Conservation (phyloP, 331 rosid genomes). For the Acacia pycnantha region DNA sequence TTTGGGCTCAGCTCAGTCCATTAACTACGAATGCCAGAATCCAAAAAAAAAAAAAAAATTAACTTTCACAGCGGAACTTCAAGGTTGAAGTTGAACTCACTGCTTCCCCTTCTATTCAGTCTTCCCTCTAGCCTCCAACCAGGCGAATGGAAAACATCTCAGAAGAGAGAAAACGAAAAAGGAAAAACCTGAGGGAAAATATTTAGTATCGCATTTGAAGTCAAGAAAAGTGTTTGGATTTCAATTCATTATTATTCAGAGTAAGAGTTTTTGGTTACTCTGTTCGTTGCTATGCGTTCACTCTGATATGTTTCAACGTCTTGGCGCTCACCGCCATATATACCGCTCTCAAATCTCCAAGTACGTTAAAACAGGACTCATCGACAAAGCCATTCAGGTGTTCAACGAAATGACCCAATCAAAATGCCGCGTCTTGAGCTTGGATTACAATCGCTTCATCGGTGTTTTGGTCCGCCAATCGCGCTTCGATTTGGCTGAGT, state of each 20-base stretch:
- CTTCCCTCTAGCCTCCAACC: neutral
- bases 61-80: neutral
- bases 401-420: conserved; percentile 89
- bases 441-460: conserved; percentile 87
- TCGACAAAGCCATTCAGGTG: conserved; percentile 71
- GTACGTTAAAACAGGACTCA: conserved; percentile 68
- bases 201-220: neutral
- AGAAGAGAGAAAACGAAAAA: neutral
- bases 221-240: neutral
- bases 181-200: neutral
- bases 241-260: neutral
- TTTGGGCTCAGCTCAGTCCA: neutral
- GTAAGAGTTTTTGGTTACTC: neutral
- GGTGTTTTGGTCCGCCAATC: conserved; percentile 75
- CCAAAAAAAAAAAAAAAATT: neutral
- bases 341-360: conserved; percentile 64
- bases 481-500: conserved; percentile 71
- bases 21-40: neutral
- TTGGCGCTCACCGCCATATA: conserved; percentile 74
- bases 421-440: conserved; percentile 64
- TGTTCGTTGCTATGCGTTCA: conserved; percentile 53
- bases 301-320: conserved; percentile 77
- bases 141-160: neutral
- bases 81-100: neutral
- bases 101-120: neutral